These are phyloP conservation scores for Angomonas deanei DNA, from an alignment of 208 protist genomes.

Conservation along the genomic window DNA sequence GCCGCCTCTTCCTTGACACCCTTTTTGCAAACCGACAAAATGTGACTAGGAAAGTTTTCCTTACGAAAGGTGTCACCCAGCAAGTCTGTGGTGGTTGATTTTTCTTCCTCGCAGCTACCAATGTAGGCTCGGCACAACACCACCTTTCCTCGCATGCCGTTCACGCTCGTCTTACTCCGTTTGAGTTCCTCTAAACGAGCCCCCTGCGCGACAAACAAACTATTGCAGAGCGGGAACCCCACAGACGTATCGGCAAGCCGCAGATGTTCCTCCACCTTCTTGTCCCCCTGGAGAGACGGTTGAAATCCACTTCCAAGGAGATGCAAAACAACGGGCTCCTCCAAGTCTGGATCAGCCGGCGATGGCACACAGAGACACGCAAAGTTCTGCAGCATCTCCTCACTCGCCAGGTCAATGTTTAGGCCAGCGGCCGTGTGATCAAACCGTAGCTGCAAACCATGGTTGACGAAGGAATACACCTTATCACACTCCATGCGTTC, in stretches of 20 bases:
- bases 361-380: constrained; percentile 81
- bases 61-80: constrained; percentile 12
- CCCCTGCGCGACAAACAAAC: constrained; percentile 80
- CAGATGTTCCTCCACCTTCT: constrained; percentile 81
- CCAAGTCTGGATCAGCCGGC: constrained; percentile 19
- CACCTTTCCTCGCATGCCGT: constrained; percentile 18
- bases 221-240: constrained; percentile 85
- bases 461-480: constrained; percentile 79
- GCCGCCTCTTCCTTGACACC: constrained; percentile 20
- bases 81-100: constrained; percentile 19
- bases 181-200: constrained; percentile 43
- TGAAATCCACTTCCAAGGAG: constrained; percentile 26
- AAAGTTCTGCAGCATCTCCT: constrained; percentile 46
- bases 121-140: constrained; percentile 22
- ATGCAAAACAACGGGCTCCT: constrained; percentile 45
- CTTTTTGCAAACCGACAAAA: constrained; percentile 68
- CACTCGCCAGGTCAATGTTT: constrained; percentile 70
- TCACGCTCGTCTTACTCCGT: constrained; percentile 23
- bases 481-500: constrained; percentile 49
- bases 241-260: constrained; percentile 9
- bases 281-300: constrained; percentile 21
- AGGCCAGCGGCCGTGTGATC: constrained; percentile 68
- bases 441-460: constrained; percentile 75
- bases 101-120: constrained; percentile 5
- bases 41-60: constrained; percentile 49